Evolutionary conservation across 768 basidiomycete genomes (phyloP).

Genomic region (Coprinopsis sp.): DNA sequence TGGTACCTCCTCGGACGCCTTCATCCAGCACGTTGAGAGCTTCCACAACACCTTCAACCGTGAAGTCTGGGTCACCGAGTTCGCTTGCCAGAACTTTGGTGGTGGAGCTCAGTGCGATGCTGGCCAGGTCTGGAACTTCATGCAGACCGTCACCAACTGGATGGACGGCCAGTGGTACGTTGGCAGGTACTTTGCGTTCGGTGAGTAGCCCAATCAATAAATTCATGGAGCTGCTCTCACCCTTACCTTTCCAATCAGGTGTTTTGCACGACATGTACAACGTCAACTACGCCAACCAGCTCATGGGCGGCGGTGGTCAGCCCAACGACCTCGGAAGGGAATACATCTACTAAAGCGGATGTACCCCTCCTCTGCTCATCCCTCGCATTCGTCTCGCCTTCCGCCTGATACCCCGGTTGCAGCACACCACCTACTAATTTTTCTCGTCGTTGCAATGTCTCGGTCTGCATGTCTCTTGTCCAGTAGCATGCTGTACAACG

Average conservation of each 20-base stretch:
- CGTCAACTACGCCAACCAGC: constrained; percentile 51
- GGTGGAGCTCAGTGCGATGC: constrained; percentile 37
- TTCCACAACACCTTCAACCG: constrained; percentile 41
- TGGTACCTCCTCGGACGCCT: constrained; percentile 39
- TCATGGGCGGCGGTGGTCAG: constrained; percentile 41
- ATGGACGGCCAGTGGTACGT: constrained; percentile 43
- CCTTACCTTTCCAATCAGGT: constrained; percentile 30
- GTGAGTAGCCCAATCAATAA: constrained; percentile 43
- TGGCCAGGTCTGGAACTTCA: constrained; percentile 45
- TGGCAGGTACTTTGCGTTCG: constrained; percentile 50
- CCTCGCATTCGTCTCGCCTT: not conserved
- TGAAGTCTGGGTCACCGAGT: constrained; percentile 64
- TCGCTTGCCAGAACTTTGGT: constrained; percentile 65
- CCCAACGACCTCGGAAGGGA: constrained; percentile 49
- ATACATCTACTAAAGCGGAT: constrained; percentile 38
- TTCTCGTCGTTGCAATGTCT: no score
- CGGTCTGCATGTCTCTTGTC: no score
- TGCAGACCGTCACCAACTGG: constrained; percentile 37
- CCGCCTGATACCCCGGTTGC: constrained; percentile 3
- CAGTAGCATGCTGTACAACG: no score
- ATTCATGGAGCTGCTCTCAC: not conserved
- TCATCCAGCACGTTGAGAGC: constrained; percentile 46
- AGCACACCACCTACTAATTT: no score
- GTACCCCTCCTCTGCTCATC: not conserved
- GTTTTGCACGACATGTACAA: constrained; percentile 50